phyloP scores from a whole-genome alignment of 116 monocot genomes.

The Papilionanthe hybrid region DNA sequence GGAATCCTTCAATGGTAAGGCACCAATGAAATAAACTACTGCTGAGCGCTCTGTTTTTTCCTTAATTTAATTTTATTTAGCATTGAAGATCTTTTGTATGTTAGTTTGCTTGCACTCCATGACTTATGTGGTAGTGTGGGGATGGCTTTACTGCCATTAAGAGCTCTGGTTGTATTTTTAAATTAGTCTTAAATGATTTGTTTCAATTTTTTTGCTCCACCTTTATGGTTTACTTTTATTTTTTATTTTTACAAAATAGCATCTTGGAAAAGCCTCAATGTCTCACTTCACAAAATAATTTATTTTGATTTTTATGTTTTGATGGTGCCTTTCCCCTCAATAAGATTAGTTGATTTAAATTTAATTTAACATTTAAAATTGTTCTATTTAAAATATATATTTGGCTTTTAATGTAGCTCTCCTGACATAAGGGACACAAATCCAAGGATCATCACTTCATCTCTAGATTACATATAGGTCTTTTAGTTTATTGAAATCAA shows the following conservation, averaged over 20 bases:
- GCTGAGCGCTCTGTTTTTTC: not conserved
- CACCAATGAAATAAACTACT: not conserved
- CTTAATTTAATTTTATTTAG: not conserved
- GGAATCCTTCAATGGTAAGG: conserved; percentile 23
- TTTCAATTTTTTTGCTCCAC: no score
- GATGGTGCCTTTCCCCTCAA: not conserved
- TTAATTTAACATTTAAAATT: not conserved
- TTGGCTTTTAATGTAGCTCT: not conserved
- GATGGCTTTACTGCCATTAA: no score
- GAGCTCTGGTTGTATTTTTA: no score
- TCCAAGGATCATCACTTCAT: not conserved
- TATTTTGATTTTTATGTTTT: not conserved
- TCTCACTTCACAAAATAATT: not conserved
- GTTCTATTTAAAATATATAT: not conserved
- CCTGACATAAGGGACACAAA: not conserved
- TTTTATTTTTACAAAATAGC: not conserved
- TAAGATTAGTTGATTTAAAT: not conserved
- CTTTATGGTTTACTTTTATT: not conserved
- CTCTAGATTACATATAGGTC: not conserved
- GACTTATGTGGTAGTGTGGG: not conserved
- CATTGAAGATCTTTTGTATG: no score
- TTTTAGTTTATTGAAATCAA: not conserved
- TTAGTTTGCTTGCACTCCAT: no score
- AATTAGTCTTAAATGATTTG: no score
- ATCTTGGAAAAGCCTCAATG: not conserved